Percentiles rank a stretch among this genome's conserved stretches.
Evolutionary conservation across 139 green algal genomes (phyloP).

Genomic region (Trebouxia sp.): DNA sequence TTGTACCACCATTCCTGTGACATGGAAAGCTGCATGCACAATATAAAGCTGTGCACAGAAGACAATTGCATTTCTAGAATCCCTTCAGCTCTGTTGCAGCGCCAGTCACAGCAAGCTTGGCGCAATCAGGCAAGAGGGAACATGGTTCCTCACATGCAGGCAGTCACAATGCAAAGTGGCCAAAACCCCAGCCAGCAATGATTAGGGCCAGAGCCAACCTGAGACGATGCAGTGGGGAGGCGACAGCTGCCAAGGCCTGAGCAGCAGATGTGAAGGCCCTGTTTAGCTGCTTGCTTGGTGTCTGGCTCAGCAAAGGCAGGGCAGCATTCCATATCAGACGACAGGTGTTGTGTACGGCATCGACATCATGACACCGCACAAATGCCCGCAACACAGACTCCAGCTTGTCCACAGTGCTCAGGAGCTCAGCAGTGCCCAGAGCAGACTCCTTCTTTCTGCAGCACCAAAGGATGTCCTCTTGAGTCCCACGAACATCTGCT

Average conservation of each 20-base stretch:
- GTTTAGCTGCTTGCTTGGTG: slow-evolving; percentile 44
- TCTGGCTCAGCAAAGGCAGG: slow-evolving; percentile 60
- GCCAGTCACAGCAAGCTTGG: background rate
- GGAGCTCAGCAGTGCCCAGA: background rate
- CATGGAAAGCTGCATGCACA: background rate
- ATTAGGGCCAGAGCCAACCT: no score
- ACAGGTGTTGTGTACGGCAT: slow-evolving; percentile 57
- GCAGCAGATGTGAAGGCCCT: slow-evolving; percentile 54
- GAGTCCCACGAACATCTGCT: no score
- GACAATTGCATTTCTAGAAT: background rate
- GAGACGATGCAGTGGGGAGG: slow-evolving; percentile 50
- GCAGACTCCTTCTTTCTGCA: background rate
- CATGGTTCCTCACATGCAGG: background rate
- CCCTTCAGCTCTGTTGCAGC: background rate
- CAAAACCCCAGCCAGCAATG: background rate
- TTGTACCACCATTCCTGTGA: background rate
- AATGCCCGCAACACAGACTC: slow-evolving; percentile 29
- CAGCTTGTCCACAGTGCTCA: slow-evolving; percentile 6
- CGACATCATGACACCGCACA: slow-evolving; percentile 46
- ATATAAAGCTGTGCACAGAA: background rate
- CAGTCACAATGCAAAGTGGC: background rate
- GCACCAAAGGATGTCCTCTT: background rate
- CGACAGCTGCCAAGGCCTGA: slow-evolving; percentile 53
- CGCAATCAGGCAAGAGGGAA: background rate
- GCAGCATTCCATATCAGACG: slow-evolving; percentile 65